Base-by-base conservation (phyloP, 2,329 filamentous ascomycete species). In the Clonostachys sp. region DNA sequence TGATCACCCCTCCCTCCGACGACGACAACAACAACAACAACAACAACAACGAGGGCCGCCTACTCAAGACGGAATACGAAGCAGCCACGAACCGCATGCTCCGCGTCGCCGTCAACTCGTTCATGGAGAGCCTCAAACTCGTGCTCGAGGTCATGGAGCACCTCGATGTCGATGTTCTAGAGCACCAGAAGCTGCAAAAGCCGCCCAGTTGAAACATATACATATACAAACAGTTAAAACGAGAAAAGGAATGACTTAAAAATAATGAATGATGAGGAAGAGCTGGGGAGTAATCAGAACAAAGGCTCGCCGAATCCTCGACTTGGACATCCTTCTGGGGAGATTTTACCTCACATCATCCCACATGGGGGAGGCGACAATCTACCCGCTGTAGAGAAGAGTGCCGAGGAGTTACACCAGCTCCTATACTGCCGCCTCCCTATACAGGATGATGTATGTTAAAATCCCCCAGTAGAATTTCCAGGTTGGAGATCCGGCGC, bases 21-120 rank as follows among this genome's bases (percentile, higher is more conserved):
- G 18, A 44, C 14, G 49, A 55, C 12, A 42, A 39, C 9, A 48
- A 50, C 20, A 49, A 54, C 30, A 62, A 39, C 12, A 42, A 39
- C 9, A 48, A 50, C 20, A 49, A 54, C 30, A 62, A 39, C n/a
- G n/a, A n/a, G n/a, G 58, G 63, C 16, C 67, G 60, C 18, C 67
- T 91, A 5, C 73, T 97, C 44, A 75, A 78, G 50, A 86, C 89
- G 10, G 79, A 86, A 50, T 97, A 97, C 69, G 80, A 77, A 47
- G 94, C 94, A 2, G 90, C 90, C 0, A 97, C 94, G 17, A 96
- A 96, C 63, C 86, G 94, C 56, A 97, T 97, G 92, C 77, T 99
- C 49, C 85, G 94, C 41, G 94, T 99, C 3, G 89, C 92, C 4
- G 91, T 96, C 48, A 97, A 97, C 69, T 90, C 91, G 10, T 96